Base-by-base conservation (phyloP, 805 yeast species). In the Kluyveromyces starmeri region DNA sequence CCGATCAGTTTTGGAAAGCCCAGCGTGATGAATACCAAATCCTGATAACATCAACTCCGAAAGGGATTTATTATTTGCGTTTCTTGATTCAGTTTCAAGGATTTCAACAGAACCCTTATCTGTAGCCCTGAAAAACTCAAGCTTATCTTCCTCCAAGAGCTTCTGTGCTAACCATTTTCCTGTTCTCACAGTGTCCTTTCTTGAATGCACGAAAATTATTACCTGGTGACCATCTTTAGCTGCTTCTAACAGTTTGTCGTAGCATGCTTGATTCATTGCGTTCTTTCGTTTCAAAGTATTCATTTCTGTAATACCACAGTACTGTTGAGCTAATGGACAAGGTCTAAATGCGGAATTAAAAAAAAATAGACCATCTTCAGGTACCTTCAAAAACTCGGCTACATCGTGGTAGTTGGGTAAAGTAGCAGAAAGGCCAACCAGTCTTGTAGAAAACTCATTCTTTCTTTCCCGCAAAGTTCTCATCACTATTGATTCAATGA, bases 11-110 rank as follows among this genome's bases (percentile, higher is more conserved):
- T 75, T 72, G 12, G 73, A 62, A 44, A 86, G 64, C 22, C 96
- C 96, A 23, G 96, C 96, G 67, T 86, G 96, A 61, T 86, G 96
- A 24, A 85, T 70, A 11, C 92, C 96, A 49, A 86, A 73, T 0
- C 96, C 96, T 23, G 67, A 60, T 0, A 78, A 76, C 1, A 85
- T 46, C 1, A 84, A 59, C 13, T 71, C 75, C 35, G 73, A 70
- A 22, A 86, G 51, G 4, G 71, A 73, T 19, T 64, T 55, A 48
- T 75, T 75, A 19, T 64, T 61, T 35, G 75, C 70, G 14, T 60
- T 58, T 32, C 70, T 79, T 0, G 83, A 64, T 55, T 85, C 95
- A 28, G 71, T 65, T 22, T 60, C 62, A 36, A 86, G 59, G 27
- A 83, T 74, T 47, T 79, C 86, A 23, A 58, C 58, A 1, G 80